Base-by-base conservation (phyloP, 257 asterid species). In the Ilex asprella region DNA sequence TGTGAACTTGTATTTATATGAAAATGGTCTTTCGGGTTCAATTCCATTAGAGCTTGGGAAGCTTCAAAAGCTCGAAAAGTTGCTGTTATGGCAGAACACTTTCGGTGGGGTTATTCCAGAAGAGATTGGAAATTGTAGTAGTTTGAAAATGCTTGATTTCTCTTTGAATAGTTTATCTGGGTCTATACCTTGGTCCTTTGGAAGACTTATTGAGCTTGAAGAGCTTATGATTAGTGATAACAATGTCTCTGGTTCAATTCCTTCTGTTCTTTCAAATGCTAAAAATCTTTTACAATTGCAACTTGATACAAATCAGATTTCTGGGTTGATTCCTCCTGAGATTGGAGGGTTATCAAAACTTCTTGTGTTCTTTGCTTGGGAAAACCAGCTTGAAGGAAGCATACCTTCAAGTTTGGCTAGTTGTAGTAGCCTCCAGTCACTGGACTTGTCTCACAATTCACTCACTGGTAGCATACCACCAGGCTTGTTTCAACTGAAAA, bases 391-490 rank as follows among this genome's bases (percentile, higher is more conserved):
- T 11, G 84, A 75, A 58, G 84, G 84, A 16, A 75, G 78, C 54
- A 68, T 79, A 31, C 84, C 84, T 27, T 61, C 47, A 66, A 75
- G 72, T 72, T 72, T 79, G 75, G 74, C 73, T 41, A 73, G 75
- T 60, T 79, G 84, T 69, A 56, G 54, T 59, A 75, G 63, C 60
- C 75, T 79, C 15, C 78, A 79, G 39, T 69, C 81, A 8, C 46
- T 79, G 30, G 84, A 79, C 68, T 69, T 79, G 60, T 75, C 84
- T 10, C 79, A 66, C 44, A 79, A 79, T 56, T 79, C 81, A 12
- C 84, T 79, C 44, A 79, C 84, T 21, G 84, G 84, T 58, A 66
- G 72, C 46, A 63, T 79, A 12, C 84, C 84, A 50, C 70, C 79
- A 0, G 70, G 65, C 8, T 31, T 79, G 72, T 79, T 79, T 57